Evolutionary conservation across 2,329 filamentous ascomycete species (phyloP), one percentile per base, ranked within the genome.

Genomic region (Xylaria polymorpha): DNA sequence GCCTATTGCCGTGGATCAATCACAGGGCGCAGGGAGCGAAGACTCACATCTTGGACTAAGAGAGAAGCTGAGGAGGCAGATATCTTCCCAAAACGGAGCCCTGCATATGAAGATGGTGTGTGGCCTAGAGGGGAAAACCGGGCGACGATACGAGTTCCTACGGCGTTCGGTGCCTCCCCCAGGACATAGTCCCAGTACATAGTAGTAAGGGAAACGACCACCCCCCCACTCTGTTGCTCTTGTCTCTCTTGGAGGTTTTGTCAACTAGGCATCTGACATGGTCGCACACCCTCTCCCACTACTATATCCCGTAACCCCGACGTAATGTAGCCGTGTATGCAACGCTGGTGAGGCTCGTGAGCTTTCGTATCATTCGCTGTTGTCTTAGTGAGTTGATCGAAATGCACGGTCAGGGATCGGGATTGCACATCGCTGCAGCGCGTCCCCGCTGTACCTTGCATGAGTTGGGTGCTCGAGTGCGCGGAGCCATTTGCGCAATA

Each of bases 401-500:
- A 70, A 71, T 73, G 71, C 70, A 73, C 43, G 67, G 72, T 41
- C 67, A 60, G 59, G 68, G 74, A 76, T 77, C 73, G 74, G 63
- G 70, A 66, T 72, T 72, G 66, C 56, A 63, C 72, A 75, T 64
- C 65, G 64, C 74, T 65, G 70, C 65, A 65, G 56, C 74, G 72
- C 75, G 71, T 71, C 71, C 75, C 73, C 74, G 71, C 71, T 72
- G 76, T 77, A 78, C 76, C 76, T 78, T 78, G 76, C 76, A 74
- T 73, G 61, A 66, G 65, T 65, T 64, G 50, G 55, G 62, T 64
- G 56, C 64, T 58, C 60, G 50, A 60, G 25, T 41, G 46, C n/a
- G 29, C 20, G 32, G 20, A 51, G 41, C 39, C 22, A 50, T 48
- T 61, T 64, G 35, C 53, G 22, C 60, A 64, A 25, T 18, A 53